Evolutionary conservation across 805 yeast species (phyloP), one percentile per base, ranked within the genome.

Genomic region (Jamesozyma lodderae): DNA sequence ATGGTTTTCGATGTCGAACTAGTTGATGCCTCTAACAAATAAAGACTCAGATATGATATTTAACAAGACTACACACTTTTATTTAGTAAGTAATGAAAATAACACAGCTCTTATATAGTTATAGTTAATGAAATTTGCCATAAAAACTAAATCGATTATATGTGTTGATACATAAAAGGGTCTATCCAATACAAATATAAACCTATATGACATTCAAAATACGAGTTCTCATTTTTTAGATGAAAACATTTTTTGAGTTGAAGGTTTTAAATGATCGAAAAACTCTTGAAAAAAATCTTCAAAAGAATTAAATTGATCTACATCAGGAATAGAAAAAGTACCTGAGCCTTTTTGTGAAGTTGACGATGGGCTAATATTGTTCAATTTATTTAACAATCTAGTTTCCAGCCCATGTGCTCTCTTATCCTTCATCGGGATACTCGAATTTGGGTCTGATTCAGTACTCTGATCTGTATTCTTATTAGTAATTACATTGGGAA

Each of bases 271-370:
- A 36, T 54, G 52, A 17, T 59, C 57, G 44, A 64, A 67, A 37
- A 69, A 65, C 10, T 67, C 76, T 36, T 69, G 72, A 55, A 74
- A 74, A 52, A 74, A 74, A 36, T 74, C 79, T 43, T 74, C 79
- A 49, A 74, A 74, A 3, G 70, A 68, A 38, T 65, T 68, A 47
- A 73, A 71, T 33, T 67, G 67, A 1, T 70, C 61, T 8, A 69
- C 67, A 45, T 71, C 75, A 2, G 73, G 73, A n/a, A 69, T 33
- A 3, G 33, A 28, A 18, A 37, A 15, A 19, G 40, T 26, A 6
- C 15, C 14, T 26, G 29, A 11, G 6, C 29, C 29, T 6, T 13
- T 16, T 6, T 6, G 13, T n/a, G 11, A 13, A n/a, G 13, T 26
- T 6, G 10, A 16, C 15, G 11, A 6, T n/a, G 11, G 29, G 29